Percentiles rank a stretch among this genome's conserved stretches.
Conservation (phyloP, 345 rosid species). For the Clausena lansium region DNA sequence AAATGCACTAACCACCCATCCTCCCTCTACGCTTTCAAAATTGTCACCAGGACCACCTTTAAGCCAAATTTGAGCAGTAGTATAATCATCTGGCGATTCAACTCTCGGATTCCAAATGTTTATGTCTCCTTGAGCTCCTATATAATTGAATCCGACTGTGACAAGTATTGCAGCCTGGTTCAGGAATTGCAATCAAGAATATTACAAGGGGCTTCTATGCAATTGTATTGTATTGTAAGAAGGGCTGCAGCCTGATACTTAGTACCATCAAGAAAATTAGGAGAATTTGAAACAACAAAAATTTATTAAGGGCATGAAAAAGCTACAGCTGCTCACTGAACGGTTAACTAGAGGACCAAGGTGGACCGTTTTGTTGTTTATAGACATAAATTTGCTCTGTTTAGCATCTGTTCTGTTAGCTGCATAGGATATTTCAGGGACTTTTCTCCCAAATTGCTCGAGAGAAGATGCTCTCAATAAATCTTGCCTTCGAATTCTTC, state of each 20-base stretch:
- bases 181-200: neutral
- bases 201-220: no score
- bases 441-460: constrained; percentile 29
- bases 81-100: constrained; percentile 30
- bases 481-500: constrained; percentile 37
- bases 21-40: constrained; percentile 44
- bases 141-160: constrained; percentile 29
- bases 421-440: neutral
- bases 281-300: neutral
- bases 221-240: no score
- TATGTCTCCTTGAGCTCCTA: constrained; percentile 42
- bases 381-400: neutral
- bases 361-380: no score
- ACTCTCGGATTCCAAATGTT: constrained; percentile 49
- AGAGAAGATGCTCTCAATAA: constrained; percentile 38
- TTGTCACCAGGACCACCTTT: constrained; percentile 20
- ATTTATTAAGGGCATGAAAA: neutral
- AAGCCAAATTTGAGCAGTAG: constrained; percentile 47
- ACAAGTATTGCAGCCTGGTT: constrained; percentile 31
- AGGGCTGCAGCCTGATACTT: no score
- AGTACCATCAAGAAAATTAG: no score
- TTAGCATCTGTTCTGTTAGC: neutral
- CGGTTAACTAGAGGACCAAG: neutral
- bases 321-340: constrained; percentile 29
- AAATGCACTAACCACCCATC: constrained; percentile 46